Evolutionary conservation across 228 moss, liverwort and hornwort species (phyloP).

Genomic region (Sphagnum magellanicum): DNA sequence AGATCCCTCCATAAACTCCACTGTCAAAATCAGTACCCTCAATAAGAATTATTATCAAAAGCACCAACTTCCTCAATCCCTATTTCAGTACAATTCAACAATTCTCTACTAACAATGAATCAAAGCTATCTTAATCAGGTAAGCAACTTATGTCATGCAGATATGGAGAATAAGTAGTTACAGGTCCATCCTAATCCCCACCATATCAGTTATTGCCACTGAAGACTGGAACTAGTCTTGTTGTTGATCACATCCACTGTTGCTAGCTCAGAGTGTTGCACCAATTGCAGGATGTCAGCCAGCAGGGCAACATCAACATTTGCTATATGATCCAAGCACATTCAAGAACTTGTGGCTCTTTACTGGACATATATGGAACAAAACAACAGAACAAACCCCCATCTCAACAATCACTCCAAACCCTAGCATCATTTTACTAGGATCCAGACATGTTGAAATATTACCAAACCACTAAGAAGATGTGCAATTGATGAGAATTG

Average conservation of each 20-base stretch:
- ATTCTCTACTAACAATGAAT: too few species aligned
- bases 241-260: conserved; percentile 42
- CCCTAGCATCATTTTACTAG: background rate
- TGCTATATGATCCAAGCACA: conserved; percentile 34
- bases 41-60: too few species aligned
- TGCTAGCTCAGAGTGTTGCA: conserved; percentile 31
- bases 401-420: background rate
- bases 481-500: background rate
- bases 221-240: conserved; percentile 29
- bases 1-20: too few species aligned
- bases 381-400: background rate
- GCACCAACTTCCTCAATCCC: too few species aligned
- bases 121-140: too few species aligned
- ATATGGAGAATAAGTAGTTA: too few species aligned
- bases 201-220: conserved; percentile 37
- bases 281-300: conserved; percentile 39
- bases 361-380: conserved; percentile 10
- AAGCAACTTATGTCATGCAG: too few species aligned
- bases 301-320: conserved; percentile 43
- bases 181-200: too few species aligned
- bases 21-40: too few species aligned
- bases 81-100: too few species aligned
- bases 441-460: background rate
- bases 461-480: background rate
- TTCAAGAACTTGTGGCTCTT: conserved; percentile 27